Evolutionary conservation across 2,329 filamentous ascomycete genomes (phyloP).

Genomic region (Paracoccidioides lutzii): DNA sequence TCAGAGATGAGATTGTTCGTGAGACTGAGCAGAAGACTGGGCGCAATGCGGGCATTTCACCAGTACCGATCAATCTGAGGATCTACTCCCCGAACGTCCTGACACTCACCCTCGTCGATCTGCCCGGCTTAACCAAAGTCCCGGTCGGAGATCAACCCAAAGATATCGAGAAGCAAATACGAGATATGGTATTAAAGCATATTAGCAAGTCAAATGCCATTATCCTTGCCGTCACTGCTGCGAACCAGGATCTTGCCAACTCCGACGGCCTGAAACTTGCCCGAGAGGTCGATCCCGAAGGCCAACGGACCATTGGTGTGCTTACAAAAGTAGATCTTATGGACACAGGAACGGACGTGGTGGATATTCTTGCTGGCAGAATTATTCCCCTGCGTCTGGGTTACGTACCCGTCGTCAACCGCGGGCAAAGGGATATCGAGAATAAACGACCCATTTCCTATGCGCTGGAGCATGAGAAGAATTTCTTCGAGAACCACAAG

Average conservation of each 20-base stretch:
- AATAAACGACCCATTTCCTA: constrained; percentile 90
- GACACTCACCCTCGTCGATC: constrained; percentile 88
- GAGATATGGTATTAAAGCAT: constrained; percentile 96
- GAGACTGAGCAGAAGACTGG: constrained; percentile 97
- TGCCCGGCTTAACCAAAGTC: constrained; percentile 92
- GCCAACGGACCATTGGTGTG: constrained; percentile 94
- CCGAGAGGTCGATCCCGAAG: constrained; percentile 91
- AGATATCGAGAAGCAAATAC: constrained; percentile 93
- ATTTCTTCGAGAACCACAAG: constrained; percentile 97
- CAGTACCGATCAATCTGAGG: constrained; percentile 89
- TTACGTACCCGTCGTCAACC: constrained; percentile 95
- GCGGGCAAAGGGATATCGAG: constrained; percentile 95
- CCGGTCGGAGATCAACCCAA: constrained; percentile 91
- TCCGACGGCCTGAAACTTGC: constrained; percentile 95
- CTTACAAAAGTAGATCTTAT: constrained; percentile 98
- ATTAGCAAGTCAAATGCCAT: constrained; percentile 98
- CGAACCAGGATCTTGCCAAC: constrained; percentile 96
- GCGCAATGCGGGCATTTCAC: constrained; percentile 89
- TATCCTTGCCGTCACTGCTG: constrained; percentile 87
- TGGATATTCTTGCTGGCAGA: constrained; percentile 93
- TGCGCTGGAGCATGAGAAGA: constrained; percentile 85
- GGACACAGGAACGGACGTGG: constrained; percentile 96
- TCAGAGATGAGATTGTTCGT: constrained; percentile 90
- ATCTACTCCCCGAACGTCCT: constrained; percentile 98
- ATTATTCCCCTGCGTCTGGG: constrained; percentile 91